phyloP scores from a whole-genome alignment of 2,329 filamentous ascomycete genomes.

The Ampelomyces quisqualis region DNA sequence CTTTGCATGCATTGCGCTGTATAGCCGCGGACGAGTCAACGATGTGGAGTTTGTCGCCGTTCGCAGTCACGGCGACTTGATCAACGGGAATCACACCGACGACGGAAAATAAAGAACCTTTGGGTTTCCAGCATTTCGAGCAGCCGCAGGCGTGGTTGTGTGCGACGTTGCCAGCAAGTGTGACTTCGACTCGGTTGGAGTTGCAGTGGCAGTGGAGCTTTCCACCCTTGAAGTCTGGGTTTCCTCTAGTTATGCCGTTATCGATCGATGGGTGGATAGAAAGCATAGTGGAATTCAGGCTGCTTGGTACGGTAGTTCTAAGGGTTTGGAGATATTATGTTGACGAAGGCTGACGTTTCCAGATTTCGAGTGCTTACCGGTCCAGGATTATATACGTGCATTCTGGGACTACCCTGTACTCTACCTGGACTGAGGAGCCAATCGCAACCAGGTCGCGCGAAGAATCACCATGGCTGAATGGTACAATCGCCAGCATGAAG shows the following conservation, averaged over 20 bases:
- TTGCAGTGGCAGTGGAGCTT: slow-evolving; percentile 63
- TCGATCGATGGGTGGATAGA: slow-evolving; percentile 65
- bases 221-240: slow-evolving; percentile 58
- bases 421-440: slow-evolving; percentile 14
- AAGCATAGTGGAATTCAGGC: slow-evolving; percentile 22
- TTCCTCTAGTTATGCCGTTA: slow-evolving; percentile 60
- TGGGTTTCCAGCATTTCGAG: slow-evolving; percentile 71
- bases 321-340: background rate
- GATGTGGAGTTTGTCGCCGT: slow-evolving; percentile 58
- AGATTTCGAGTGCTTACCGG: background rate
- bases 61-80: slow-evolving; percentile 58
- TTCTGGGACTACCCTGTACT: background rate
- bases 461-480: slow-evolving; percentile 1
- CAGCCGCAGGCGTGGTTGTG: slow-evolving; percentile 73
- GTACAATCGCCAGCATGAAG: slow-evolving; percentile 9
- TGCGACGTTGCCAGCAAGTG: slow-evolving; percentile 58
- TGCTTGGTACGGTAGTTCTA: background rate
- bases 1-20: slow-evolving; percentile 53
- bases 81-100: slow-evolving; percentile 62
- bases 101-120: slow-evolving; percentile 63
- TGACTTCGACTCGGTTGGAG: slow-evolving; percentile 58
- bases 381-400: background rate
- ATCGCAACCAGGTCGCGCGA: slow-evolving; percentile 4
- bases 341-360: background rate
- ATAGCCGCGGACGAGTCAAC: slow-evolving; percentile 57